Evolutionary conservation across 805 yeast species (phyloP).

Genomic region (Barnettozyma californica): DNA sequence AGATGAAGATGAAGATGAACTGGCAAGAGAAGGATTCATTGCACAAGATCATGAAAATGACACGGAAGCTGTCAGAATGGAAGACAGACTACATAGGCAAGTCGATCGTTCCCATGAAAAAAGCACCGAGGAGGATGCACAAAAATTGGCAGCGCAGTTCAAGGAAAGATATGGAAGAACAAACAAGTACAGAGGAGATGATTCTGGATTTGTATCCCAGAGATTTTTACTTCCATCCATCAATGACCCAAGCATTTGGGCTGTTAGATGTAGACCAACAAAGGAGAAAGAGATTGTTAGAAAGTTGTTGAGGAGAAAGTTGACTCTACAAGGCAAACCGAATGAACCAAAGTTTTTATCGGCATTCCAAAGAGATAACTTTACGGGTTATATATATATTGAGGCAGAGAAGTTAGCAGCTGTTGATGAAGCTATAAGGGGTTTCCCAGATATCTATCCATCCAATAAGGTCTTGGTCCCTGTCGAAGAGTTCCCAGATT

Average conservation of each 20-base stretch:
- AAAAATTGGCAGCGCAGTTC: conserved; percentile 83
- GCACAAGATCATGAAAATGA: conserved; percentile 68
- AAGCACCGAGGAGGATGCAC: conserved; percentile 91
- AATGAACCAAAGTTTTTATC: conserved; percentile 81
- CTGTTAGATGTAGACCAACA: conserved; percentile 89
- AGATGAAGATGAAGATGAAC: conserved; percentile 90
- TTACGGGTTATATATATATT: conserved; percentile 85
- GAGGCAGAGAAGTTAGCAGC: conserved; percentile 95
- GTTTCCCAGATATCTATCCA: conserved; percentile 80
- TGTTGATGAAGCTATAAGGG: conserved; percentile 80
- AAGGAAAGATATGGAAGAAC: conserved; percentile 90
- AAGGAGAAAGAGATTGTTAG: conserved; percentile 88
- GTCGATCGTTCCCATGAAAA: conserved; percentile 83
- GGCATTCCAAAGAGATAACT: conserved; percentile 91
- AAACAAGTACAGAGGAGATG: conserved; percentile 75
- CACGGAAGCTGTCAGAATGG: conserved; percentile 42
- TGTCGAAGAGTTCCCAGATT: conserved; percentile 89
- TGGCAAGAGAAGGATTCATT: conserved; percentile 76
- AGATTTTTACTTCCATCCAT: conserved; percentile 91
- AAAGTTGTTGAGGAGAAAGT: conserved; percentile 76
- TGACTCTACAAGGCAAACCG: conserved; percentile 67
- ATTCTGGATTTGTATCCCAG: conserved; percentile 85
- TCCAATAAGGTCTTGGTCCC: conserved; percentile 83
- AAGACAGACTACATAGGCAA: conserved; percentile 85
- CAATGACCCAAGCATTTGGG: conserved; percentile 95